Evolutionary conservation across 805 yeast species (phyloP), one percentile per base, ranked within the genome.

Genomic region (Candida sonorensis): DNA sequence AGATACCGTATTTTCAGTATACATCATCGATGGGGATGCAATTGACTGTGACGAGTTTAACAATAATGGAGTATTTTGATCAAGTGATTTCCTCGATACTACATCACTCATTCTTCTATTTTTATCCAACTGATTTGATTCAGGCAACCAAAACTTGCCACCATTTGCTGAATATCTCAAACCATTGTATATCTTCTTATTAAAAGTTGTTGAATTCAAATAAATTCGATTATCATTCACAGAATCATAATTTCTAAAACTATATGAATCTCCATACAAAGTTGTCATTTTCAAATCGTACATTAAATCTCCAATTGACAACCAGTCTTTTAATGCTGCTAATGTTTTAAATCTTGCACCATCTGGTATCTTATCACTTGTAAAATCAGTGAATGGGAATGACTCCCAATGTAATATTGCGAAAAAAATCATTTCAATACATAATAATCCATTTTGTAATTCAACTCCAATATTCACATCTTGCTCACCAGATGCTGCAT

Each of bases 391-490:
- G 58, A 81, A 82, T 5, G 86, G 75, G 55, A 92, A 92, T 0
- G 97, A 86, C 28, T 66, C 52, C 79, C 87, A 78, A 59, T 92
- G 97, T n/a, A 92, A 80, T 16, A 81, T 57, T 0, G 97, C 86
- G 62, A 92, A 90, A 3, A 76, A 82, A 15, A 87, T 66, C 65
- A 92, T 68, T 50, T 92, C 98, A 14, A 83, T 60, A 50, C 95
- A 85, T 38, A 92, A 60, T 24, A 87, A 53, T 0, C 83, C 77
- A 59, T 85, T 86, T 50, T 85, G 94, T 27, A 85, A 78, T 2
- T 86, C 81, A 11, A 61, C 44, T 10, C 59, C 59, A 9, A 53
- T 38, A n/a, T 62, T 55, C 3, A 46, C 36, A 12, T 49, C 41
- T 11, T 54, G 53, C 7, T 63, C 56, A 29, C 62, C 65, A 6